phyloP scores from a whole-genome alignment of 2,329 filamentous ascomycete genomes.

The Pestalotiopsis sp. region DNA sequence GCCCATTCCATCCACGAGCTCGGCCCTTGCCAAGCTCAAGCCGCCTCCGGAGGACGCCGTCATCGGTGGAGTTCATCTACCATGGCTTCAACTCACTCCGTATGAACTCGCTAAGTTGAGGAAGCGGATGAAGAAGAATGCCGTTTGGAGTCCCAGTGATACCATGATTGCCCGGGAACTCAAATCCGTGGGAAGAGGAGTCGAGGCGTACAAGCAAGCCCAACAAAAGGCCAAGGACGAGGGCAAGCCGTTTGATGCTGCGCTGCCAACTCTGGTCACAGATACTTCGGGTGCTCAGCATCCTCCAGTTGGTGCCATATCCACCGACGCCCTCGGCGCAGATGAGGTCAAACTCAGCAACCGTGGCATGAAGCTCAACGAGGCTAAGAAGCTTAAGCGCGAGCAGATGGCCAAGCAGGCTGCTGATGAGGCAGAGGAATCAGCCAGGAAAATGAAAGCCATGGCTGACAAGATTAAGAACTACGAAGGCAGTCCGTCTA shows the following conservation, averaged over 20 bases:
- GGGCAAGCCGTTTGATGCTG: conserved; percentile 61
- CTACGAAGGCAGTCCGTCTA: conserved; percentile 36
- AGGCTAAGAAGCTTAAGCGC: conserved; percentile 74
- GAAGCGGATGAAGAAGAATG: conserved; percentile 92
- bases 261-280: conserved; percentile 43
- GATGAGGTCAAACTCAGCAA: conserved; percentile 70
- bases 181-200: conserved; percentile 68
- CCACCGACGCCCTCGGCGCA: conserved; percentile 55
- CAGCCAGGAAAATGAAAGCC: conserved; percentile 55
- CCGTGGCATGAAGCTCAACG: conserved; percentile 77
- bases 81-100: conserved; percentile 67
- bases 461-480: conserved; percentile 48
- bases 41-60: conserved; percentile 64
- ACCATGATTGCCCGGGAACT: conserved; percentile 85
- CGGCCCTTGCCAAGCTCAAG: conserved; percentile 45
- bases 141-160: conserved; percentile 80
- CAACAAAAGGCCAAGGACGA: conserved; percentile 68
- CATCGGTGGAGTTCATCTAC: conserved; percentile 60
- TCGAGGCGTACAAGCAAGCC: conserved; percentile 63
- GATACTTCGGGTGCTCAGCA: conserved; percentile 55
- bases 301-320: conserved; percentile 63
- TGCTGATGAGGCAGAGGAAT: conserved; percentile 64
- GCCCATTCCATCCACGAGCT: conserved; percentile 44
- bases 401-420: conserved; percentile 65
- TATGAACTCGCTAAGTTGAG: conserved; percentile 70